Evolutionary conservation across 1,284 basidiomycete species (phyloP), one percentile per base, ranked within the genome.

Genomic region (Entoloma clypeatum): DNA sequence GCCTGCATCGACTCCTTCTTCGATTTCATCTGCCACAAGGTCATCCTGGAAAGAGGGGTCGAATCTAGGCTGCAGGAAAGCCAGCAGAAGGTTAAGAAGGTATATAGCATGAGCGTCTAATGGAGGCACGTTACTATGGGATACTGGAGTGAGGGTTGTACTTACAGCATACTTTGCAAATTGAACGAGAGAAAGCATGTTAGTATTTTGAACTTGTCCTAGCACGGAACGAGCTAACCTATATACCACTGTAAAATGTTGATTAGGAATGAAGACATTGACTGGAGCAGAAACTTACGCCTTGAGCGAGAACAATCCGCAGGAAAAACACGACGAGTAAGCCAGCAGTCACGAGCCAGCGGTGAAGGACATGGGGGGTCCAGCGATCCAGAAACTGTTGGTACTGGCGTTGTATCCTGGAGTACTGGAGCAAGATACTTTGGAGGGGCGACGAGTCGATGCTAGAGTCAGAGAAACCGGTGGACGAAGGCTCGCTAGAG

Each of bases 31-130:
- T 5, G 92, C 94, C 41, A 91, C 76, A 3, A 97, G 71, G 64
- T 99, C 96, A 31, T 88, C 88, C 52, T 95, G 88, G 26, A 97
- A 71, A 1, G 92, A 93, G 0, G 96, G 95, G 66, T 99, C 96
- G 63, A 99, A 99, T 62, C 86, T 90, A 27, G 92, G 92, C 68
- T 91, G 88, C 5, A 94, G 72, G 69, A 94, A 93, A 5, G 87
- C 89, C 48, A 92, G 72, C 27, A 93, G 78, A 39, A 94, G 76
- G 67, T 95, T 95, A 48, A 95, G 75, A 50, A 96, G 80, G 68
- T 95, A 96, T 57, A 96, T 96, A 27, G 88, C 90, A 50, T 88
- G 81, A 21, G 86, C 90, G 59, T 93, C 86, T 89, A 49, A 13
- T 30, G 5, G 38, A 13, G 17, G 2, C 23, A 32, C 23, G 23